Evolutionary conservation across 2,329 filamentous ascomycete species (phyloP), one percentile per base, ranked within the genome.

Genomic region (Botryotinia convoluta): DNA sequence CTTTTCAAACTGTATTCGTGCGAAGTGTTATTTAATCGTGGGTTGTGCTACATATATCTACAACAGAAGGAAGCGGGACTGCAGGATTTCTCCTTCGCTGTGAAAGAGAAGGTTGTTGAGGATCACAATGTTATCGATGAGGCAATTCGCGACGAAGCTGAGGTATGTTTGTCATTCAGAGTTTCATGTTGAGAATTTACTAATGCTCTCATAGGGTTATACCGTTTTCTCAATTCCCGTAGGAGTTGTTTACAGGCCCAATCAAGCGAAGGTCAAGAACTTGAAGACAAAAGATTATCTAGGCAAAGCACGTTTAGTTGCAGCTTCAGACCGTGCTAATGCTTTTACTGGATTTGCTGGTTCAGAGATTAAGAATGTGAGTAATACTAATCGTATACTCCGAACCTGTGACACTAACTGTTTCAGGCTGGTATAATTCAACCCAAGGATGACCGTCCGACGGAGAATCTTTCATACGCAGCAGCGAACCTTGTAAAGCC

Each of bases 111-210:
- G 85, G 93, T 96, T 65, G 95, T 97, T 1, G 92, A 95, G 72
- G 95, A 98, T 79, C 96, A 99, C 84, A 93, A 97, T 81, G 96
- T 99, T 76, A 99, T 99, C 77, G 95, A 99, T 79, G 96, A 99
- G 83, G 96, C 96, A 7, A 98, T 99, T 77, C 87, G 89, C 71
- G 96, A 98, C 82, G 91, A 95, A 79, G 96, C 96, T 74, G 94
- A 98, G 87, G 94, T 96, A 86, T 76, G 86, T 51, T 16, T 42
- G 16, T 37, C 37, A 42, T 35, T 51, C 26, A 3, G 4, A 18
- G 8, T 18, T 26, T 39, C n/a, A 12, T 22, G n/a, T 59, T 42
- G 12, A 44, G 8, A 10, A 14, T 32, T 29, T 39, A 32, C 76
- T 81, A 73, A 81, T 61, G 14, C 39, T 18, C 9, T 51, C 45